Percentiles rank a stretch among this genome's conserved stretches.
Evolutionary conservation across 495 filamentous ascomycete species (phyloP).

Genomic region (Aspergillus incahuasiensis): DNA sequence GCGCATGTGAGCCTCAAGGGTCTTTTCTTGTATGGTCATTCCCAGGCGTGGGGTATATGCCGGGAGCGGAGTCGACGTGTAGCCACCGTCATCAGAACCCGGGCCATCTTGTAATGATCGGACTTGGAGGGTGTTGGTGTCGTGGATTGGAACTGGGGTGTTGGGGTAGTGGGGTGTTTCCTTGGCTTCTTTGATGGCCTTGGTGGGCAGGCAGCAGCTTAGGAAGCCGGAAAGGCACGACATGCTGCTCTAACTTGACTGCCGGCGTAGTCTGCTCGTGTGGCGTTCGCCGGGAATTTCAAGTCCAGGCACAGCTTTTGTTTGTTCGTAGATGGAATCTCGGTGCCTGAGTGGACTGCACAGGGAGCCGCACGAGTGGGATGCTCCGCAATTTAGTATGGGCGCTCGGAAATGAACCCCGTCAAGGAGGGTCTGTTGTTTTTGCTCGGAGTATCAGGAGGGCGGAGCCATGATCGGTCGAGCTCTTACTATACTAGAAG

Average conservation of each 20-base stretch:
- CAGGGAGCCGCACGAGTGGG: background rate
- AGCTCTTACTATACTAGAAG: too few relatives aligned
- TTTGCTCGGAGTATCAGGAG: background rate
- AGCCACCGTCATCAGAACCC: conserved; percentile 28
- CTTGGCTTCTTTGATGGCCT: background rate
- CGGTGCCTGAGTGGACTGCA: conserved; percentile 4
- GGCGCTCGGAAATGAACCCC: background rate
- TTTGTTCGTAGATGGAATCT: conserved; percentile 1
- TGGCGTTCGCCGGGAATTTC: background rate
- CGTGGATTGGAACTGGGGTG: conserved; percentile 34
- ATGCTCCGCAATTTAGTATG: background rate
- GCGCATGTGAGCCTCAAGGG: conserved; percentile 35
- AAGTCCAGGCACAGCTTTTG: background rate
- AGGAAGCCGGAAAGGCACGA: conserved; percentile 6
- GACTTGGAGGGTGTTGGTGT: conserved; percentile 19
- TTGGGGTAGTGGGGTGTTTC: conserved; percentile 7
- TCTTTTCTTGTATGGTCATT: conserved; percentile 41
- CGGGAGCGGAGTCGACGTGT: conserved; percentile 27
- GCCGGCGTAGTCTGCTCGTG: background rate
- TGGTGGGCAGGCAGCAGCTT: conserved; percentile 13
- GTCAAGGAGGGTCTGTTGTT: background rate
- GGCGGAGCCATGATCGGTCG: background rate
- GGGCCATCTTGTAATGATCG: conserved; percentile 14
- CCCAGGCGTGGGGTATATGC: conserved; percentile 34
- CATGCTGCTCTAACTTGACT: background rate